Percentiles rank a stretch among this genome's conserved stretches.
Conservation (phyloP, 331 rosid species). For the Cydonia oblonga region DNA sequence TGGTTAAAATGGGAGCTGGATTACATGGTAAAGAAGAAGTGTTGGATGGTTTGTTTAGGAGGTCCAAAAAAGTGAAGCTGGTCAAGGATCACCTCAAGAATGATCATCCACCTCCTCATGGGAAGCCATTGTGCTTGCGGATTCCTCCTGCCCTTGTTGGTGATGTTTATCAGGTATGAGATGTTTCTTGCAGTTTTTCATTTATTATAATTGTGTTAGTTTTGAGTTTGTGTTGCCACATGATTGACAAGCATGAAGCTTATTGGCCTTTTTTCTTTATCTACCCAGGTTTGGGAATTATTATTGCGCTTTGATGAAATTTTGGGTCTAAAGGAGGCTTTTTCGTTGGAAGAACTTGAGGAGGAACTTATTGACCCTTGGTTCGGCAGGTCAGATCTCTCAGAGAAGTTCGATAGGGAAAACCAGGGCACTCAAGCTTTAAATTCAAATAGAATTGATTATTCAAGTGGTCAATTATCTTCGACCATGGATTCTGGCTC, state of each 20-base stretch:
- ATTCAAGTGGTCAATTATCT: slow-evolving; percentile 25
- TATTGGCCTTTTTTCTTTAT: slow-evolving; percentile 7
- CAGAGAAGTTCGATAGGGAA: slow-evolving; percentile 37
- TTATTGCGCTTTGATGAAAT: slow-evolving; percentile 56
- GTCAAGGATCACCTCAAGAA: slow-evolving; percentile 19
- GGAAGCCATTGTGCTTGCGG: slow-evolving; percentile 60
- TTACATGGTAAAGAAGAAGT: slow-evolving; percentile 45
- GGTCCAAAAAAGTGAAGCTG: slow-evolving; percentile 42
- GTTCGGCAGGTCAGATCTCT: slow-evolving; percentile 44
- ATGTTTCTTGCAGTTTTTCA: slow-evolving; percentile 7
- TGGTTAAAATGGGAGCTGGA: slow-evolving; percentile 36
- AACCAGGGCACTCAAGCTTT: slow-evolving; percentile 17
- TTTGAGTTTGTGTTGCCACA: slow-evolving; percentile 2
- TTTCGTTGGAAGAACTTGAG: slow-evolving; percentile 66
- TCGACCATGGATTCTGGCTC: slow-evolving; percentile 29
- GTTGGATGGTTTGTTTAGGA: slow-evolving; percentile 38
- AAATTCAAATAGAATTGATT: slow-evolving; percentile 23
- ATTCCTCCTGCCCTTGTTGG: slow-evolving; percentile 66
- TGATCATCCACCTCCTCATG: slow-evolving; percentile 63
- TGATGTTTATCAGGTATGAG: slow-evolving; percentile 78
- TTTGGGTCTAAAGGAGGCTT: slow-evolving; percentile 57
- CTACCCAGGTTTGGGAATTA: slow-evolving; percentile 69
- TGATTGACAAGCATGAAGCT: slow-evolving; percentile 11
- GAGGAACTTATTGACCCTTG: slow-evolving; percentile 82
- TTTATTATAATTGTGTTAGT: neutral